phyloP scores from a whole-genome alignment of 192 early-diverging fungal species.

The Geranomyces michiganensis region DNA sequence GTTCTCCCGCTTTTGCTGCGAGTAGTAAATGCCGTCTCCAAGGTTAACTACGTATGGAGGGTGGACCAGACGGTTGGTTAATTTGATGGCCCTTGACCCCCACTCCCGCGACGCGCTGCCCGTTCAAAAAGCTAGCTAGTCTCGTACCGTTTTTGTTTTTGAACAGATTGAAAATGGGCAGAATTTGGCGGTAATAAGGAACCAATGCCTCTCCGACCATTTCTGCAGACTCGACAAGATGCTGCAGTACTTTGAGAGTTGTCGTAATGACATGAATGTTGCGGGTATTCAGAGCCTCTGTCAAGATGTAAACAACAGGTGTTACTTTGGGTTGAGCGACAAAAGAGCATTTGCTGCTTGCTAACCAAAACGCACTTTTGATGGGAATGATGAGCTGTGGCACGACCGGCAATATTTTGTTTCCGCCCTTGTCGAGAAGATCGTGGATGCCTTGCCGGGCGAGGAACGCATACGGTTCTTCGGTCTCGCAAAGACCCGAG shows the following conservation, averaged over 20 bases:
- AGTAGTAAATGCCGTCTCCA: constrained; percentile 68
- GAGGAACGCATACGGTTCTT: constrained; percentile 66
- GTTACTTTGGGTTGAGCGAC: too few relatives aligned
- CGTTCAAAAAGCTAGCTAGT: background rate
- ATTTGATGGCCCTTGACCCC: background rate
- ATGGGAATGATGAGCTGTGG: constrained; percentile 68
- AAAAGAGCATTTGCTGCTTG: too few relatives aligned
- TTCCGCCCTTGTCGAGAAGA: constrained; percentile 62
- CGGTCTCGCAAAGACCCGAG: constrained; percentile 65
- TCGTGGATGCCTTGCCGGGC: constrained; percentile 68
- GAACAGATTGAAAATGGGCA: constrained; percentile 67
- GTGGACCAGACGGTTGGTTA: background rate
- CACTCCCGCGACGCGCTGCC: background rate
- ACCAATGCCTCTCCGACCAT: constrained; percentile 70
- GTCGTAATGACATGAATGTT: constrained; percentile 67
- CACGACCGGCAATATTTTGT: constrained; percentile 64
- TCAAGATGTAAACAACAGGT: background rate
- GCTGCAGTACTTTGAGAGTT: constrained; percentile 63
- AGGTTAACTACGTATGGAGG: constrained; percentile 55
- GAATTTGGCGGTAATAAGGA: constrained; percentile 65
- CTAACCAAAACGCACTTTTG: constrained; percentile 52
- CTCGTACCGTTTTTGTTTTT: constrained; percentile 66
- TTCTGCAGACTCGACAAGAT: constrained; percentile 64
- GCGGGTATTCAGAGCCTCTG: constrained; percentile 68
- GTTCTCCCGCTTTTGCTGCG: constrained; percentile 68